These are phyloP conservation scores for Mycena epipterygia DNA, from an alignment of 768 basidiomycete species.

Conservation along the genomic window DNA sequence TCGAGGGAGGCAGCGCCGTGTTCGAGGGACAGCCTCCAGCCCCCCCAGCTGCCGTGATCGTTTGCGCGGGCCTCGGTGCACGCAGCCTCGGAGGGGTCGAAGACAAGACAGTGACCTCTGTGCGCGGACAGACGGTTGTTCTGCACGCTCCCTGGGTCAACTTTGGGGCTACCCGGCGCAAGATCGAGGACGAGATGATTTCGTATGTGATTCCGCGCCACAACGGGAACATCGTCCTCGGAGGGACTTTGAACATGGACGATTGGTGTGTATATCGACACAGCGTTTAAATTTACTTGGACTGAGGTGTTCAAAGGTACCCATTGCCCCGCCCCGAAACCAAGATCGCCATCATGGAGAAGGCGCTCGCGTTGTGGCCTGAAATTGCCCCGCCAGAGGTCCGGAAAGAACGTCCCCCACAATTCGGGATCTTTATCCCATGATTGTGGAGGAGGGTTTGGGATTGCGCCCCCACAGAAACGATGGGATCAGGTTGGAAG, in stretches of 20 bases:
- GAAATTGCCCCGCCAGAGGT: conserved; percentile 51
- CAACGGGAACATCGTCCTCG: conserved; percentile 64
- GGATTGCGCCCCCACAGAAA: conserved; percentile 64
- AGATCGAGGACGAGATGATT: conserved; percentile 34
- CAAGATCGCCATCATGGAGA: conserved; percentile 34
- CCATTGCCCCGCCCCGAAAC: conserved; percentile 36
- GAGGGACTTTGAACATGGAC: conserved; percentile 67
- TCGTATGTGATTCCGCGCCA: conserved; percentile 79
- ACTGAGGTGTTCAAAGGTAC: no score
- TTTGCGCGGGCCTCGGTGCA: conserved; percentile 54
- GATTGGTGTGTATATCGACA: conserved; percentile 50
- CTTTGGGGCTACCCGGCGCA: conserved; percentile 35
- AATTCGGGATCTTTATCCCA: conserved; percentile 48
- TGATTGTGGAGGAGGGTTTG: conserved; percentile 56
- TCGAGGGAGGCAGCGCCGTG: conserved; percentile 56
- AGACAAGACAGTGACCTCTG: conserved; percentile 68
- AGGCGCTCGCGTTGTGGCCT: conserved; percentile 44
- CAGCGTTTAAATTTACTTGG: neutral
- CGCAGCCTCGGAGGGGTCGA: conserved; percentile 71
- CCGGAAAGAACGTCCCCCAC: conserved; percentile 46
- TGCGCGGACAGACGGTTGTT: conserved; percentile 75
- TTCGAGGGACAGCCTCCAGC: conserved; percentile 32
- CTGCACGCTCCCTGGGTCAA: conserved; percentile 63
- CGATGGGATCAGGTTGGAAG: conserved; percentile 71
- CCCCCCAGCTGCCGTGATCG: conserved; percentile 35